Evolutionary conservation across 306 rosid genomes (phyloP), one percentile per base, ranked within the genome.

Genomic region (Prunus armeniaca): DNA sequence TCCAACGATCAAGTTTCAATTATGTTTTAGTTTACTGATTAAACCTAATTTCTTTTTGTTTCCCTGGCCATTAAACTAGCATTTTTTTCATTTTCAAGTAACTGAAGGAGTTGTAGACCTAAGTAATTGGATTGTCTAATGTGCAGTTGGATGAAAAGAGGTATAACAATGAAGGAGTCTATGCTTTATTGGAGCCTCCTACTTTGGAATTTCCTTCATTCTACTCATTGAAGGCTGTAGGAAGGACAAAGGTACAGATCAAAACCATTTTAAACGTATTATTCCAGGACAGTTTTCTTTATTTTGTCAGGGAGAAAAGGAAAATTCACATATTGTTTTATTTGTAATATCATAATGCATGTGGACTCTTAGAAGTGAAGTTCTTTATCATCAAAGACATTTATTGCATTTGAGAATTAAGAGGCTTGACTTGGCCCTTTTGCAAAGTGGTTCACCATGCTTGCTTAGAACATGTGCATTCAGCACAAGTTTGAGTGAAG

Each of bases 131-230:
- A 74, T 68, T 77, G 49, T 76, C 41, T 80, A 41, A 74, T 28
- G 61, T 85, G 87, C 86, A 94, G 98, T 84, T 85, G 58, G 89
- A 96, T 67, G 79, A 76, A 77, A 90, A 78, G 77, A 87, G 85
- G 67, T 91, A 86, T 83, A 70, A 82, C 79, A 94, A 89, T 66
- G 87, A 87, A 80, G 98, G 96, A 71, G 97, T 96, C 46, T 94
- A 88, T 80, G 98, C 96, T 67, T 69, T 88, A 72, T 81, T 94
- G 89, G 76, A 82, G 82, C 82, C 85, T 13, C 97, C 93, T 27
- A 77, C 89, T 80, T 88, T 94, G 75, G 96, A 79, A 24, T 80
- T 46, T 68, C 98, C 97, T 79, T 86, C 85, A 52, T 91, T 94
- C 87, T 87, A 87, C 77, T 80, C 96, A 34, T 90, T 91, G 84